Evolutionary conservation across 2,329 filamentous ascomycete species (phyloP).

Genomic region (Trichophyton benhamiae): DNA sequence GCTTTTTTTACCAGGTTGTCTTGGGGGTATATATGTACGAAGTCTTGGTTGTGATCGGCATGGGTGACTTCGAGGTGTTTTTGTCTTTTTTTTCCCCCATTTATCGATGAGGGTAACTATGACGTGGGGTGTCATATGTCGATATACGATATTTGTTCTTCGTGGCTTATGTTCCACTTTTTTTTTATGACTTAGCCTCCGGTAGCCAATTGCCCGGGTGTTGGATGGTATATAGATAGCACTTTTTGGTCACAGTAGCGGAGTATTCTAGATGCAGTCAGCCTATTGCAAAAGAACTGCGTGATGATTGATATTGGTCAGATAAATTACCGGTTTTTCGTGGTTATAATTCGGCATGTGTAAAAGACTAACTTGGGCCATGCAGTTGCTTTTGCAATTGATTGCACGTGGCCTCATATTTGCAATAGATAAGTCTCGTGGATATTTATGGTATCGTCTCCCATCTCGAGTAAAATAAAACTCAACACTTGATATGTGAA

Average conservation of each 20-base stretch:
- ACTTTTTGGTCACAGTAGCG: neutral
- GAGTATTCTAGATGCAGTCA: neutral
- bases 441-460: too few relatives aligned
- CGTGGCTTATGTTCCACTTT: neutral
- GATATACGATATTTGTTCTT: neutral
- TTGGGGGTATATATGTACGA: neutral
- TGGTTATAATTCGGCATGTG: neutral
- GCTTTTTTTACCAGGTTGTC: neutral
- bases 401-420: too few relatives aligned
- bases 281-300: too few relatives aligned
- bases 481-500: too few relatives aligned
- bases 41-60: neutral
- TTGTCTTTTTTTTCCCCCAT: neutral
- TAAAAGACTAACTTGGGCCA: too few relatives aligned
- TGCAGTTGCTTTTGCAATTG: too few relatives aligned
- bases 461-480: too few relatives aligned
- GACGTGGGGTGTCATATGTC: neutral
- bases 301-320: neutral
- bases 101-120: neutral
- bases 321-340: neutral
- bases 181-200: neutral
- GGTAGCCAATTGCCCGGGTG: neutral
- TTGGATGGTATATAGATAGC: neutral
- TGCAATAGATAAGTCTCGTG: too few relatives aligned
- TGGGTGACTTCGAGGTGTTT: neutral